These are phyloP conservation scores for Candida nonsorbophila DNA, from an alignment of 805 yeast genomes.

Conservation along the genomic window DNA sequence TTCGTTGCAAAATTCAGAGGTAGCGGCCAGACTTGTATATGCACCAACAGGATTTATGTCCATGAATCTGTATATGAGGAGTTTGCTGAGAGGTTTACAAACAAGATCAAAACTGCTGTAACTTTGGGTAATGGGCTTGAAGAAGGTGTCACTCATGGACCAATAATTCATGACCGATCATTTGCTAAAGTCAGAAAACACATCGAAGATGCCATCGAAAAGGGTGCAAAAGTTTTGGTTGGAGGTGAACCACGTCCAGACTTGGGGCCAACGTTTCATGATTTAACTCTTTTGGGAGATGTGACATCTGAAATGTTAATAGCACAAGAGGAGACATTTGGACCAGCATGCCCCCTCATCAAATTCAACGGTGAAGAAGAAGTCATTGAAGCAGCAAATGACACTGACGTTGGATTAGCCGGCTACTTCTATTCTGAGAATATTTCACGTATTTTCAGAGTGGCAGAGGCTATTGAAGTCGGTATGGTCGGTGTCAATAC, in stretches of 20 bases:
- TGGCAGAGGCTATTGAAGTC: conserved; percentile 62
- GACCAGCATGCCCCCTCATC: conserved; percentile 71
- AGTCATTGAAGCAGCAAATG: conserved; percentile 58
- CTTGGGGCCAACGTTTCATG: conserved; percentile 60
- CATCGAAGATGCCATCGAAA: conserved; percentile 57
- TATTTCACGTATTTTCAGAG: conserved; percentile 48
- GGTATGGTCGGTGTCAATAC: conserved; percentile 85
- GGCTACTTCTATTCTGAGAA: conserved; percentile 66
- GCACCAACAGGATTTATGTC: conserved; percentile 56
- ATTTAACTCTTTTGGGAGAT: conserved; percentile 61
- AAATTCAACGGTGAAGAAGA: conserved; percentile 61
- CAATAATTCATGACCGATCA: conserved; percentile 61
- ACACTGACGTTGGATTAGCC: conserved; percentile 68
- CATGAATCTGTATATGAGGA: conserved; percentile 47
- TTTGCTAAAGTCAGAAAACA: conserved; percentile 57
- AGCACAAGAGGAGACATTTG: conserved; percentile 71
- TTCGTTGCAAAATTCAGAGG: conserved; percentile 55
- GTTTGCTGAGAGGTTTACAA: conserved; percentile 40
- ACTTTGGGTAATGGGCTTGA: conserved; percentile 61
- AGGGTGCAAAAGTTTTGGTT: conserved; percentile 57
- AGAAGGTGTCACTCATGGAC: conserved; percentile 65
- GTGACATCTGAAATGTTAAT: conserved; percentile 55
- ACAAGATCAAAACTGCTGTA: conserved; percentile 28
- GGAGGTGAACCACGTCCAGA: conserved; percentile 57
- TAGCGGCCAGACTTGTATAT: conserved; percentile 63